phyloP scores from a whole-genome alignment of 1,139 yeast genomes.

The Lodderomyces jiufengensis region DNA sequence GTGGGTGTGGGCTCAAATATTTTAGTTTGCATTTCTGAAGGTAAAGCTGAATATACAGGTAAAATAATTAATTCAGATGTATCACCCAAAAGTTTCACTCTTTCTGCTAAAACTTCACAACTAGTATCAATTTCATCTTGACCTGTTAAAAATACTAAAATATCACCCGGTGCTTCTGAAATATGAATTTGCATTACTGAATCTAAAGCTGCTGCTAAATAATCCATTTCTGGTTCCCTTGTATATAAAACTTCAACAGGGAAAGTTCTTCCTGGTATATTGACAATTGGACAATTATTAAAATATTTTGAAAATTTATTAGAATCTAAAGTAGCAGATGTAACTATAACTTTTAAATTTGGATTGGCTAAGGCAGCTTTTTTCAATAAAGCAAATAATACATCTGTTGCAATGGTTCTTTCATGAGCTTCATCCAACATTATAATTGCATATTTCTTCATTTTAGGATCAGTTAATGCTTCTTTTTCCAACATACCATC shows the following conservation, averaged over 20 bases:
- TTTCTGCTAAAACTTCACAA: slow-evolving; percentile 67
- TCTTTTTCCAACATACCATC: slow-evolving; percentile 93
- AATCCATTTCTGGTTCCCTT: slow-evolving; percentile 80
- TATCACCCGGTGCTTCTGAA: slow-evolving; percentile 68
- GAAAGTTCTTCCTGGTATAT: slow-evolving; percentile 83
- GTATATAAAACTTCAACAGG: slow-evolving; percentile 84
- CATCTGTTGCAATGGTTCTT: slow-evolving; percentile 91
- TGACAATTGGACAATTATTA: slow-evolving; percentile 72
- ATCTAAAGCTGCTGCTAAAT: slow-evolving; percentile 75
- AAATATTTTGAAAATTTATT: slow-evolving; percentile 78
- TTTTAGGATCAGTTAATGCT: slow-evolving; percentile 68
- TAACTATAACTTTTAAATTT: slow-evolving; percentile 71
- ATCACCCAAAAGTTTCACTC: slow-evolving; percentile 65
- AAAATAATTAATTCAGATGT: slow-evolving; percentile 66
- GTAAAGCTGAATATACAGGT: slow-evolving; percentile 85
- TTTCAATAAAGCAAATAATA: slow-evolving; percentile 78
- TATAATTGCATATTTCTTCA: slow-evolving; percentile 74
- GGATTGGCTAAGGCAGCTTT: slow-evolving; percentile 70
- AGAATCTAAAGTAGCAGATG: slow-evolving; percentile 92
- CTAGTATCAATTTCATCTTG: slow-evolving; percentile 92
- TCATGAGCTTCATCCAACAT: slow-evolving; percentile 97
- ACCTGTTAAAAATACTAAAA: slow-evolving; percentile 81
- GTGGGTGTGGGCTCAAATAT: slow-evolving; percentile 74
- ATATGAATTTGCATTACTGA: slow-evolving; percentile 80
- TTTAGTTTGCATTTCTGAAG: slow-evolving; percentile 67